Base-by-base conservation (phyloP, 2,329 filamentous ascomycete genomes). In the Cercospora janseana region DNA sequence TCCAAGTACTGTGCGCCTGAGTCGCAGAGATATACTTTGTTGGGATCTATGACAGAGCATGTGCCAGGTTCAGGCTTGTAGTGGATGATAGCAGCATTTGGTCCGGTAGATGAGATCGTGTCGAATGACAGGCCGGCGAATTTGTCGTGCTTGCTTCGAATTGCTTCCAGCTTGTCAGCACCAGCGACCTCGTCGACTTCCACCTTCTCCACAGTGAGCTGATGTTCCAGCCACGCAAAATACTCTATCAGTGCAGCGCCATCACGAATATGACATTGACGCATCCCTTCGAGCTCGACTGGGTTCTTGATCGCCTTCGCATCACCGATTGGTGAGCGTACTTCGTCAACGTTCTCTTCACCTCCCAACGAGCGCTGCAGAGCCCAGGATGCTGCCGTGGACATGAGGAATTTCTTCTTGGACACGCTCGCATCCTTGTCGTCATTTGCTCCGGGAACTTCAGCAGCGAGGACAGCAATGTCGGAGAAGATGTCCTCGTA, bases 1-100 rank as follows among this genome's bases (percentile, higher is more conserved):
- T 98, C 93, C 2, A 87, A 77, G 64, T 92, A 98, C 69, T 98
- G 93, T n/a, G 88, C 93, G 16, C 93, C 93, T 16, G 93, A 97
- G 70, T 98, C 93, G 67, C 93, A 98, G 2, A 98, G 81, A 64
- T 98, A 98, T 51, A 98, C 82, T 10, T 85, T 83, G 5, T 83
- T 82, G 0, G 89, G 88, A 60, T 98, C 89, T 60, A 98, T 89
- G 21, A 80, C 74, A 6, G 90, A 81, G 70, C 92, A 97, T 56
- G 78, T 85, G 15, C 87, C 89, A 48, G 80, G 82, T 65, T 95
- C 88, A 0, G 93, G 91, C 60, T 86, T 87, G 75, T 98, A 98
- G 68, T 98, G 93, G 51, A 98, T 98, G 9, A 98, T 81, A 4
- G 93, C 93, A 51, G 90, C 93, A 67, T 93, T 95, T 2, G 92